These are phyloP conservation scores for Aspergillus novoparasiticus DNA, from an alignment of 2,329 filamentous ascomycete genomes.

Conservation along the genomic window DNA sequence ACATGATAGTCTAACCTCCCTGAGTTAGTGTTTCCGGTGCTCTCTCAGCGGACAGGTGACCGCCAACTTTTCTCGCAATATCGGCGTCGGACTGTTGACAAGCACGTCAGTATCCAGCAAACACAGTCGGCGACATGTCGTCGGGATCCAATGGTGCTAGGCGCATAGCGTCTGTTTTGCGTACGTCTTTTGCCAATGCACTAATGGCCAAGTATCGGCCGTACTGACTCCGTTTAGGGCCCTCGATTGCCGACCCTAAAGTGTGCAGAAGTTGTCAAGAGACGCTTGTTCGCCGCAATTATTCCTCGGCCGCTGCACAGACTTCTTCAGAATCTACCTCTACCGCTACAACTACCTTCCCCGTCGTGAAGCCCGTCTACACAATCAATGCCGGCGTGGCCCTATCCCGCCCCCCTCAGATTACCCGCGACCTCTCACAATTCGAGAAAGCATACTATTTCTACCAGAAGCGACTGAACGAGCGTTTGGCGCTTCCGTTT, in stretches of 20 bases:
- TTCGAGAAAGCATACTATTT: constrained; percentile 96
- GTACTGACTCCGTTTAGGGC: constrained; percentile 26
- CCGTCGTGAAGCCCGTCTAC: constrained; percentile 43
- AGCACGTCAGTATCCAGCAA: constrained; percentile 21
- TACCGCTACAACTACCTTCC: constrained; percentile 24
- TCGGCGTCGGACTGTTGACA: constrained; percentile 19
- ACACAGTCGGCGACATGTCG: constrained; percentile 35
- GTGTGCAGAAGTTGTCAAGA: constrained; percentile 49
- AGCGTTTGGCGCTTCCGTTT: constrained; percentile 85
- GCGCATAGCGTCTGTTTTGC: constrained; percentile 42
- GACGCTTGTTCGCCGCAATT: constrained; percentile 42
- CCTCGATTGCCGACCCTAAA: constrained; percentile 41
- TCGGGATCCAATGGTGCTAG: constrained; percentile 44
- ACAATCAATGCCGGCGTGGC: constrained; percentile 69
- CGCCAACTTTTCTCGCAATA: constrained; percentile 42
- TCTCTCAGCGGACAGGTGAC: constrained; percentile 31
- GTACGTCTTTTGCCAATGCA: constrained; percentile 30
- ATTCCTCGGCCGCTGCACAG: constrained; percentile 44
- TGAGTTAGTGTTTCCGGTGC: constrained; percentile 27
- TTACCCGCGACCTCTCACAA: constrained; percentile 79
- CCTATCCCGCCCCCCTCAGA: constrained; percentile 81
- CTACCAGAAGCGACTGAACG: constrained; percentile 95
- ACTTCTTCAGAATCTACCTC: constrained; percentile 40
- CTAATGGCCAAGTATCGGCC: constrained; percentile 12
- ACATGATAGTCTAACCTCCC: constrained; percentile 25